These are phyloP conservation scores for Syncephalastrum monosporum DNA, from an alignment of 371 early-diverging fungal genomes.

Conservation along the genomic window DNA sequence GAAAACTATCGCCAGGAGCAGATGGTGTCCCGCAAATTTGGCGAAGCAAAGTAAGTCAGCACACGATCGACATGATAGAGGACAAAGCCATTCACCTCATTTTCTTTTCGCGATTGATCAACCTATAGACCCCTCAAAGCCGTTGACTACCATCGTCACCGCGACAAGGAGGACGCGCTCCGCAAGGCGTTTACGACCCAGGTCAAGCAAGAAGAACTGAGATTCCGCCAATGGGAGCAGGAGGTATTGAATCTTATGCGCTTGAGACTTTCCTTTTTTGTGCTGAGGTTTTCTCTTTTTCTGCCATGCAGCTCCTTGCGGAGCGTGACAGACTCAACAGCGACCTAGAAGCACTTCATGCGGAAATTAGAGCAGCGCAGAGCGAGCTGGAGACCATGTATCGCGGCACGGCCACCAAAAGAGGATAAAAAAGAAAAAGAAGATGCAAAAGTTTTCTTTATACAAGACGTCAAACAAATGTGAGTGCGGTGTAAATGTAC, in stretches of 20 bases:
- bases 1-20: conserved; percentile 81
- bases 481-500: no score
- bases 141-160: conserved; percentile 35
- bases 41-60: conserved; percentile 63
- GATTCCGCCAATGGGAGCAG: conserved; percentile 97
- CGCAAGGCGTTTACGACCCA: conserved; percentile 94
- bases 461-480: no score
- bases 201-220: conserved; percentile 89
- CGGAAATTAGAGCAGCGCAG: conserved; percentile 88
- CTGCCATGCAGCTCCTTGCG: conserved; percentile 65
- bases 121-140: conserved; percentile 71
- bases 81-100: no score
- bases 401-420: conserved; percentile 23
- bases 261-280: conserved; percentile 6
- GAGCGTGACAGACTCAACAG: conserved; percentile 97
- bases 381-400: conserved; percentile 71
- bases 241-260: conserved; percentile 49
- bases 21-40: conserved; percentile 80
- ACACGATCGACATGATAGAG: conserved; percentile 41
- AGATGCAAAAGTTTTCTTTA: no score
- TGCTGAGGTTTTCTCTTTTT: not conserved
- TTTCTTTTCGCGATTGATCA: not conserved
- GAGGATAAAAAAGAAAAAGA: no score
- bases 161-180: conserved; percentile 90
- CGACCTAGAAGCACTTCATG: conserved; percentile 94